These are phyloP conservation scores for Trichoderma asperellum DNA, from an alignment of 2,329 filamentous ascomycete species.

Conservation along the genomic window DNA sequence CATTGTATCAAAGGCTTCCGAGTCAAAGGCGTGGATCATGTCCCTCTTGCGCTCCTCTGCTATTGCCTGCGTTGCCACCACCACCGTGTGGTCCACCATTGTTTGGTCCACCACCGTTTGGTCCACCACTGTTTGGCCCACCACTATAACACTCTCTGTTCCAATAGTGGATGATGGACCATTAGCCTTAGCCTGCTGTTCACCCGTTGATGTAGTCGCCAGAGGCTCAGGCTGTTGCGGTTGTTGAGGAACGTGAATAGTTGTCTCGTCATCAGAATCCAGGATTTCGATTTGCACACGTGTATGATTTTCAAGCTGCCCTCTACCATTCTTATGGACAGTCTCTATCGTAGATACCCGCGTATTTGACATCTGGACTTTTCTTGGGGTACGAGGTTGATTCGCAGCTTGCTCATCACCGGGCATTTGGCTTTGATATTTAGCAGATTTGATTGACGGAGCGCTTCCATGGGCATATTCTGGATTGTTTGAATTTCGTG, in stretches of 20 bases:
- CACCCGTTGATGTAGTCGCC: background rate
- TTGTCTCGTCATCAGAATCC: background rate
- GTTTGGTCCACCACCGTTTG: background rate
- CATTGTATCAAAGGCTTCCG: slow-evolving; percentile 43
- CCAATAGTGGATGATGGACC: background rate
- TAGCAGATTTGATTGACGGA: background rate
- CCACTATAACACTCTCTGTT: background rate
- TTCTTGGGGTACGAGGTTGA: background rate
- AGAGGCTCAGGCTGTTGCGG: background rate
- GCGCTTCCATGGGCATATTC: background rate
- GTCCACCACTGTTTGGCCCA: background rate
- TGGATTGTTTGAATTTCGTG: background rate
- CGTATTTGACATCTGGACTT: background rate
- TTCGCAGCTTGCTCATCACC: background rate
- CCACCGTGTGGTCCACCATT: background rate
- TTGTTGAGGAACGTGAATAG: background rate
- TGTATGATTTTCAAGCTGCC: background rate
- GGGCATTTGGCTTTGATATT: background rate
- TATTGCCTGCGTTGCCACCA: background rate
- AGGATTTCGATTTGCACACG: background rate
- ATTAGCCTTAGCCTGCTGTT: background rate
- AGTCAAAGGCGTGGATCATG: slow-evolving; percentile 28
- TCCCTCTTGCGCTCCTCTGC: slow-evolving; percentile 3
- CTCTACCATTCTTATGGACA: background rate
- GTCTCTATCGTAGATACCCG: background rate